Base-by-base conservation (phyloP, 2,329 filamentous ascomycete genomes). In the Fusarium tanahbumbuense region DNA sequence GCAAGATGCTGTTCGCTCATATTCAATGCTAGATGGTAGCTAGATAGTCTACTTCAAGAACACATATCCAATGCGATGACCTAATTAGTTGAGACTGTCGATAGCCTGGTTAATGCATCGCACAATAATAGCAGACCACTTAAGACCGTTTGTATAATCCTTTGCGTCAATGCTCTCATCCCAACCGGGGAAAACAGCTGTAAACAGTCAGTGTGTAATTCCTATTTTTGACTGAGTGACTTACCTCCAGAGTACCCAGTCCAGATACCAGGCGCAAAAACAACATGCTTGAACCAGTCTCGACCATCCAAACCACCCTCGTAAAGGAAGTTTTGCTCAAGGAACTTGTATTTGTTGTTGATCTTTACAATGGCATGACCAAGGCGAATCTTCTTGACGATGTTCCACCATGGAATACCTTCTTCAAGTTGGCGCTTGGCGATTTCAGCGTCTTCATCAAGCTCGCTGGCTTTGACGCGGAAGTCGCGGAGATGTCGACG, bases 241-340 rank as follows among this genome's bases (percentile, higher is more conserved):
- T 80, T 75, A 90, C 88, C 87, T 76, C 94, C 94, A 0, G 93
- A 84, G 79, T 98, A 98, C 0, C 94, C 94, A 0, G 93, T 97
- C 93, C 94, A 97, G 49, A 95, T 79, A 0, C 94, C 94, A 0
- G 94, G 94, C 2, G 94, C 94, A 80, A 97, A 98, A 2, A 98
- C 92, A 4, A 97, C 91, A 76, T 98, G 95, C 83, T 98, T 98
- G 83, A 95, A 98, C 94, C 94, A 98, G 25, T 84, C 83, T 64
- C 95, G 84, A 2, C 89, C 89, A 77, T 97, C 94, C 22, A 98
- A 81, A 1, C 95, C 95, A 5, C 86, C 84, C 7, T 88, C 81
- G 74, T 93, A 91, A 67, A 98, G 75, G 79, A 98, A 97, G 53
- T 90, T 85, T 18, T 94, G 86, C 79, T 98, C 95, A 1, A 98